Evolutionary conservation across 345 rosid species (phyloP).

Genomic region (Linum tenue): DNA sequence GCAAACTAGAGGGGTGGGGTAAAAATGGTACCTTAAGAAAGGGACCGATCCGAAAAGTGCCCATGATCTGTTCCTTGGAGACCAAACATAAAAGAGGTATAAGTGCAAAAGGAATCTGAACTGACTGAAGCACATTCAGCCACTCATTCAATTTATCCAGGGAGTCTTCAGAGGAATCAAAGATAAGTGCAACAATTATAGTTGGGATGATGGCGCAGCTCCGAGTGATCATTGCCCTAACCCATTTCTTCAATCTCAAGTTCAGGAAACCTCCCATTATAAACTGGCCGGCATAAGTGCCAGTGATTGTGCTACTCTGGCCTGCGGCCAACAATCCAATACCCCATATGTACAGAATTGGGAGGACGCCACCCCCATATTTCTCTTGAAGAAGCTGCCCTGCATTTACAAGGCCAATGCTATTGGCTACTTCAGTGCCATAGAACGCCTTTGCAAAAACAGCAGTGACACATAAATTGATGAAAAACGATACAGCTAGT

Average conservation of each 20-base stretch:
- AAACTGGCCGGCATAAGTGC: conserved; percentile 23
- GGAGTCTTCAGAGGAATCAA: conserved; percentile 58
- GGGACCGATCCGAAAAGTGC: conserved; percentile 68
- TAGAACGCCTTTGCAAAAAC: conserved; percentile 89
- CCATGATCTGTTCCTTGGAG: conserved; percentile 81
- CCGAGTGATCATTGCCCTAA: conserved; percentile 81
- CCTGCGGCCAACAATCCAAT: conserved; percentile 91
- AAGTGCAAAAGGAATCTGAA: conserved; percentile 89
- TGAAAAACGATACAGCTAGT: conserved; percentile 62
- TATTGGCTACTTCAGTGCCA: conserved; percentile 59
- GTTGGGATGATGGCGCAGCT: conserved; percentile 84
- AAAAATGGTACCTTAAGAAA: conserved; percentile 45
- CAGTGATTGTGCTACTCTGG: conserved; percentile 89
- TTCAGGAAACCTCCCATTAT: conserved; percentile 20
- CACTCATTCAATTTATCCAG: conserved; percentile 75
- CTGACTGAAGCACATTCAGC: conserved; percentile 80
- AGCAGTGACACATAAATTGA: conserved; percentile 79
- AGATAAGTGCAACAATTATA: conserved; percentile 65
- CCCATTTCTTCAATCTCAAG: conserved; percentile 82
- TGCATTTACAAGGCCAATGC: conserved; percentile 72
- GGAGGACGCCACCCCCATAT: conserved; percentile 80
- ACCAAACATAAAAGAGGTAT: conserved; percentile 77
- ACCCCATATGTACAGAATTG: conserved; percentile 85
- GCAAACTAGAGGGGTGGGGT: not conserved
- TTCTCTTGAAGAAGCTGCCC: conserved; percentile 86